These are phyloP conservation scores for Penicillium sp. DNA, from an alignment of 2,329 filamentous ascomycete genomes.

Conservation along the genomic window DNA sequence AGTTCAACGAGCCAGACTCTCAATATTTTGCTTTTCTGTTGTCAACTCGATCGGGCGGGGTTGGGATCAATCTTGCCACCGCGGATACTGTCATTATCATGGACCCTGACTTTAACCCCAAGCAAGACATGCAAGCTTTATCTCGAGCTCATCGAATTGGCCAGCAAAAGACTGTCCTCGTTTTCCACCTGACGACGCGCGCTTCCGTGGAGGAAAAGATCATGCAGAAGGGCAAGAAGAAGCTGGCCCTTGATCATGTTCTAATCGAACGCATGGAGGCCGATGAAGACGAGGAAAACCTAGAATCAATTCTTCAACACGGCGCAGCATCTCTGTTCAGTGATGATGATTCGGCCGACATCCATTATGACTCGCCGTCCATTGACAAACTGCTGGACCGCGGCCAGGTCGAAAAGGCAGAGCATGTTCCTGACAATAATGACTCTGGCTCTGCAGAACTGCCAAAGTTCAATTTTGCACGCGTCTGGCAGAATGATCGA, in stretches of 20 bases:
- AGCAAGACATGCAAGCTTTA: conserved; percentile 94
- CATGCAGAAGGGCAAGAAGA: conserved; percentile 90
- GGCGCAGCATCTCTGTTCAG: conserved; percentile 85
- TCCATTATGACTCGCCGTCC: conserved; percentile 75
- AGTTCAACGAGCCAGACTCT: conserved; percentile 83
- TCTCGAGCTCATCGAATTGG: conserved; percentile 94
- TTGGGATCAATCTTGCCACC: conserved; percentile 95
- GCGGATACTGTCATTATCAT: conserved; percentile 98
- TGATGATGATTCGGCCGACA: conserved; percentile 67
- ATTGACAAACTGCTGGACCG: conserved; percentile 92
- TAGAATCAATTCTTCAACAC: conserved; percentile 84
- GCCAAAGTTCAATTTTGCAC: conserved; percentile 82
- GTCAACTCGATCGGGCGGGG: conserved; percentile 90
- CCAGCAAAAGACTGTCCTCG: conserved; percentile 91
- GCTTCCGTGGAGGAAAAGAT: conserved; percentile 91
- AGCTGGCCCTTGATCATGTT: conserved; percentile 92
- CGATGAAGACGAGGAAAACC: conserved; percentile 75
- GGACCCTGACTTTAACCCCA: conserved; percentile 95
- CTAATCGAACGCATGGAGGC: conserved; percentile 89
- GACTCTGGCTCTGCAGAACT: conserved; percentile 52
- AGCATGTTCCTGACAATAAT: conserved; percentile 50
- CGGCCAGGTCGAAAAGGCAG: conserved; percentile 72
- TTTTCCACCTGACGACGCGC: conserved; percentile 91
- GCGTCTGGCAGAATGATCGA: conserved; percentile 86
- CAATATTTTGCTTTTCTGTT: conserved; percentile 84